Evolutionary conservation across 2,329 filamentous ascomycete genomes (phyloP).

Genomic region (Colletotrichum tabaci): DNA sequence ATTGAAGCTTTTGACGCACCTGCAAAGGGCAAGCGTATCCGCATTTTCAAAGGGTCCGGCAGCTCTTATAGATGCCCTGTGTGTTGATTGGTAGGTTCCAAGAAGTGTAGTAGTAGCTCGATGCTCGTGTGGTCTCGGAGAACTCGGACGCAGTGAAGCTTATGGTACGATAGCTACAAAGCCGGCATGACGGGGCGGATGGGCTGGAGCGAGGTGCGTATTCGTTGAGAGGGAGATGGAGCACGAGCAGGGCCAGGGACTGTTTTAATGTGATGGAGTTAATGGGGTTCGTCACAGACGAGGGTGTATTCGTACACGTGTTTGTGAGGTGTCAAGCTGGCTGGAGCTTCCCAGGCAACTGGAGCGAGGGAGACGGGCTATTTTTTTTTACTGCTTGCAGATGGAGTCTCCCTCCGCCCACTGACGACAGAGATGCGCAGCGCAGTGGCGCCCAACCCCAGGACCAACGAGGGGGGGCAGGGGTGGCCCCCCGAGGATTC

Average conservation of each 20-base stretch:
- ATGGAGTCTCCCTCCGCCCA: slow-evolving; percentile 32
- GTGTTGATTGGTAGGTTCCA: slow-evolving; percentile 26
- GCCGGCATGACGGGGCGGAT: not conserved
- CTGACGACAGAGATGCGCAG: slow-evolving; percentile 34
- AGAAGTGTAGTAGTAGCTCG: slow-evolving; percentile 12
- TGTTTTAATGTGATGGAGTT: slow-evolving; percentile 4
- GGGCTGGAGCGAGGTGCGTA: not conserved
- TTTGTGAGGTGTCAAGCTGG: slow-evolving; percentile 33
- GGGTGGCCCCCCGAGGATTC: slow-evolving; percentile 35
- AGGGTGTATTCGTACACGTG: slow-evolving; percentile 17
- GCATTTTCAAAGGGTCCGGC: slow-evolving; percentile 67
- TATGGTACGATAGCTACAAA: slow-evolving; percentile 1
- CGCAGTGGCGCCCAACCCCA: slow-evolving; percentile 21
- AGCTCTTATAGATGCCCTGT: slow-evolving; percentile 25
- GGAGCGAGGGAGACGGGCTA: slow-evolving; percentile 29
- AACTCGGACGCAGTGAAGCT: slow-evolving; percentile 1
- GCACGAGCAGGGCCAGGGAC: slow-evolving; percentile 13
- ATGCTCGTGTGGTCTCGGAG: slow-evolving; percentile 6
- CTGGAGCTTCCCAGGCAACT: slow-evolving; percentile 34
- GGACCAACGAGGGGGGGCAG: slow-evolving; percentile 30
- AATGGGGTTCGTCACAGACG: slow-evolving; percentile 40
- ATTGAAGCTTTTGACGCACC: slow-evolving; percentile 67
- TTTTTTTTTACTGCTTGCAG: slow-evolving; percentile 23
- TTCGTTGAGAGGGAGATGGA: slow-evolving; percentile 7
- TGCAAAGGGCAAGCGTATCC: slow-evolving; percentile 90